Percentiles rank a stretch among this genome's conserved stretches.
phyloP scores from a whole-genome alignment of 2,329 filamentous ascomycete species.

The Apiospora phragmitis region DNA sequence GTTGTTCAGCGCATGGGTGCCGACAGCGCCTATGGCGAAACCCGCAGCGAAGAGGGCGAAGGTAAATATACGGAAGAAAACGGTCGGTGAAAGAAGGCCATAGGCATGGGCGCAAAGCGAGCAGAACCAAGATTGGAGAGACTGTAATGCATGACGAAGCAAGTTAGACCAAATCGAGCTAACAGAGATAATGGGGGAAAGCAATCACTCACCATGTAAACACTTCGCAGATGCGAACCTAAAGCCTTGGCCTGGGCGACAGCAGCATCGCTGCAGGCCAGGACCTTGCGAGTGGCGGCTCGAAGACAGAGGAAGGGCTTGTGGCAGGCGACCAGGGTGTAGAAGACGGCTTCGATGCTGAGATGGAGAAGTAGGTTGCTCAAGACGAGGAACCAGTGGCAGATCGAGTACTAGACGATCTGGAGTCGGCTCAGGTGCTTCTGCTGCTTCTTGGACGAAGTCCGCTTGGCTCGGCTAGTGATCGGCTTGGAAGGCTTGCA shows the following conservation, averaged over 20 bases:
- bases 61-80: fast-evolving
- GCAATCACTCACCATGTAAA: neutral
- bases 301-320: neutral
- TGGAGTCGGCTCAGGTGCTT: neutral
- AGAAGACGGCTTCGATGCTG: neutral
- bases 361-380: neutral
- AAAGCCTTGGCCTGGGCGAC: neutral
- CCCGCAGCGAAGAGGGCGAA: neutral
- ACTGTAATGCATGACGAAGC: neutral
- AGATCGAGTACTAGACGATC: neutral
- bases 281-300: neutral
- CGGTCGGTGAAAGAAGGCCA: neutral
- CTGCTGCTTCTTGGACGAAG: neutral
- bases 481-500: neutral
- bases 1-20: neutral
- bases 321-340: neutral
- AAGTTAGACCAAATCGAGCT: neutral
- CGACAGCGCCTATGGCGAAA: neutral
- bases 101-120: neutral
- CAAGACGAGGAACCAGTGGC: neutral
- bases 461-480: no score
- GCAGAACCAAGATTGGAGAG: neutral
- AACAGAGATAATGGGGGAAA: neutral
- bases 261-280: neutral
- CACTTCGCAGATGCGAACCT: neutral